Evolutionary conservation across 257 asterid genomes (phyloP), one percentile per base, ranked within the genome.

Genomic region (Phtheirospermum japonicum): DNA sequence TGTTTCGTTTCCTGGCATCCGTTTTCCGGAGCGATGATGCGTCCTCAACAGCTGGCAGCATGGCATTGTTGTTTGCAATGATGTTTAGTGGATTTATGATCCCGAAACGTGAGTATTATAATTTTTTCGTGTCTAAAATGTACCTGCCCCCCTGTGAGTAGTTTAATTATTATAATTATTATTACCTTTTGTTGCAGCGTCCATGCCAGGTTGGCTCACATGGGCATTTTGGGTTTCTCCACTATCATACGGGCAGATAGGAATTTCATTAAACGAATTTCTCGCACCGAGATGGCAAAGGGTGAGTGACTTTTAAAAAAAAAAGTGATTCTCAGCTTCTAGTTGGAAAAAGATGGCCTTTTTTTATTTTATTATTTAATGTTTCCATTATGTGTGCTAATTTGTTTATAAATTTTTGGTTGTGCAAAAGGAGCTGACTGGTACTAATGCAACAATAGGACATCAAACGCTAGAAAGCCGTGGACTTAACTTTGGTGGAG

Each of bases 201-300:
- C 87, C 36, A 81, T 83, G 87, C 90, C 90, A 10, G 42, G 7
- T 67, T 83, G 90, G 90, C 72, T 83, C 53, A 63, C 66, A 68
- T 81, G 87, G 85, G 82, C 67, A n/a, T 81, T 81, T 69, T 83
- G 90, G 90, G 64, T 75, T 59, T 83, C 85, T 71, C 90, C 90
- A 1, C 16, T 78, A 31, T 70, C 90, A 12, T 81, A 83, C 55
- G 90, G 85, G 9, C 79, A 78, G 71, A 77, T 83, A 52, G 90
- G 83, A 43, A 67, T 83, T 43, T 39, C 85, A 2, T 48, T 70
- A 6, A 81, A 79, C 65, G 91, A 84, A 61, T 81, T 84, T 68
- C 82, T 63, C 10, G 75, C 85, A 11, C 88, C 83, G 56, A 45
- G 88, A 65, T 79, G 91, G 91, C 82, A 84, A 70, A 73, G 66